phyloP scores from a whole-genome alignment of 805 yeast species.

The Sugiyamaella valdiviana region DNA sequence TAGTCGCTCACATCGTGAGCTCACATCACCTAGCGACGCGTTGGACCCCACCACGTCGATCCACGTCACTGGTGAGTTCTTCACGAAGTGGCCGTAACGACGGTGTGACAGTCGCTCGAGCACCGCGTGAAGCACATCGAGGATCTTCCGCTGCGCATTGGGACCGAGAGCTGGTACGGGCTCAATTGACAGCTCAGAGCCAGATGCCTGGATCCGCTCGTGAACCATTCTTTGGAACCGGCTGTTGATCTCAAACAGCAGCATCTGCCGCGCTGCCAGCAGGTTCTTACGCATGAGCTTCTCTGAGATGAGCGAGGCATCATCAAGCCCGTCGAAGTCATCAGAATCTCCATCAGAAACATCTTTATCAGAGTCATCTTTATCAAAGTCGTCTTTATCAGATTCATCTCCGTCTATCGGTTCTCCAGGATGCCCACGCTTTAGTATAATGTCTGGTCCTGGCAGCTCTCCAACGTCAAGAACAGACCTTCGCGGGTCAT shows the following conservation, averaged over 20 bases:
- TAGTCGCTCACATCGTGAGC: background rate
- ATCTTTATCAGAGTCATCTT: background rate
- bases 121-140: background rate
- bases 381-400: background rate
- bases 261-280: conserved; percentile 12
- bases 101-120: background rate
- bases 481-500: background rate
- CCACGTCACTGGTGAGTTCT: background rate
- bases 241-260: conserved; percentile 23
- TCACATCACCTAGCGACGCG: background rate
- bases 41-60: background rate
- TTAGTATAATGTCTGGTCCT: background rate
- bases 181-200: conserved; percentile 7
- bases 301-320: background rate
- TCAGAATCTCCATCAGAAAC: background rate
- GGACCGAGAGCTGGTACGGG: conserved; percentile 11
- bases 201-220: conserved; percentile 15
- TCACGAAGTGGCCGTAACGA: background rate
- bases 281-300: conserved; percentile 2
- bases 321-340: background rate
- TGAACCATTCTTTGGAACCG: conserved; percentile 20
- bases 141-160: conserved; percentile 5
- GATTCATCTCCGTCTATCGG: background rate
- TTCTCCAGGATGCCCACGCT: background rate
- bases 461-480: background rate